Evolutionary conservation across 139 green algal genomes (phyloP).

Genomic region (Pseudopediastrum boryanum): DNA sequence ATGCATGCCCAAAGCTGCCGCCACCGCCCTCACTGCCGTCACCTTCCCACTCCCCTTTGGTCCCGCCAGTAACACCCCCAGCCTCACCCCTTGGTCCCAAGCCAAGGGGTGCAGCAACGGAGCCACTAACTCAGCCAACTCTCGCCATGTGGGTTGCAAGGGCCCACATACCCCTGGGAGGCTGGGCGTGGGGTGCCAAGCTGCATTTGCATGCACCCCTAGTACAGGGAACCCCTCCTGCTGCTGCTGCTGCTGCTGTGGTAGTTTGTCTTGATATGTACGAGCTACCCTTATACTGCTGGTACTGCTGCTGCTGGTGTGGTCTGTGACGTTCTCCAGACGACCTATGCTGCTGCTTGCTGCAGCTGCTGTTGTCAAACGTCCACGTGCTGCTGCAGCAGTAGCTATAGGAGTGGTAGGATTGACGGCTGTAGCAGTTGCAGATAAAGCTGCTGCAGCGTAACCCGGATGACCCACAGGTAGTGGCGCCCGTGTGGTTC

Average conservation of each 20-base stretch:
- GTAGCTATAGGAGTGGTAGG: background rate
- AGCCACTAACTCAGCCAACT: slow-evolving; percentile 47
- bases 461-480: slow-evolving; percentile 36
- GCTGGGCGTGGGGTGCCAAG: slow-evolving; percentile 16
- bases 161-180: slow-evolving; percentile 39
- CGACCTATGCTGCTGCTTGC: background rate
- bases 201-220: slow-evolving; percentile 39
- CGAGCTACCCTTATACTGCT: background rate
- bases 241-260: slow-evolving; percentile 27
- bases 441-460: slow-evolving; percentile 19
- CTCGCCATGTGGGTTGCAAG: slow-evolving; percentile 45
- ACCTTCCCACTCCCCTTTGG: slow-evolving; percentile 62
- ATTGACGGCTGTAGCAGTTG: background rate
- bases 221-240: slow-evolving; percentile 10
- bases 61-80: slow-evolving; percentile 67
- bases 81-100: slow-evolving; percentile 43
- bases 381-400: background rate
- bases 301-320: background rate
- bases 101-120: slow-evolving; percentile 62
- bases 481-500: slow-evolving; percentile 3
- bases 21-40: slow-evolving; percentile 64
- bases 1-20: slow-evolving; percentile 76
- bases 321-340: background rate
- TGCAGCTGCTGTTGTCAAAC: background rate
- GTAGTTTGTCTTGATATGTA: background rate